A percentile compares a stretch with the other conserved stretches of the same genome.
Evolutionary conservation across 345 rosid genomes (phyloP).

Genomic region (Jatropha curcas): DNA sequence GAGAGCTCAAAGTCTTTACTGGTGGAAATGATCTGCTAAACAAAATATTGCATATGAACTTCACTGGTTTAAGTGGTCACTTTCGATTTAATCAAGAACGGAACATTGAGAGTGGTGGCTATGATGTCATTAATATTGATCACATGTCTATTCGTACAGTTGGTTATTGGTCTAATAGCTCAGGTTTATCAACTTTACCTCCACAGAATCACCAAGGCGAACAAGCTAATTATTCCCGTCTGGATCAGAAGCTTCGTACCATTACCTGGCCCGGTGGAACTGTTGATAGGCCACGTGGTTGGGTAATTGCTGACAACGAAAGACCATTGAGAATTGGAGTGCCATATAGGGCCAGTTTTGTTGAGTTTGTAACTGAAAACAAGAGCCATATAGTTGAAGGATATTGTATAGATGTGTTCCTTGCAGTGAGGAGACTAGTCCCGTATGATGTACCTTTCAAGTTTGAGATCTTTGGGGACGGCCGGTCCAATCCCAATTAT

Average conservation of each 20-base stretch:
- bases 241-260: slow-evolving; percentile 47
- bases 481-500: slow-evolving; percentile 64
- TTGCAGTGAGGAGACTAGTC: slow-evolving; percentile 59
- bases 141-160: slow-evolving; percentile 43
- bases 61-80: slow-evolving; percentile 73
- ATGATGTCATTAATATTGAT: slow-evolving; percentile 71
- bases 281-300: slow-evolving; percentile 70
- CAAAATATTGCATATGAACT: slow-evolving; percentile 57
- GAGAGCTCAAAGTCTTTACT: slow-evolving; percentile 56
- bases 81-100: slow-evolving; percentile 55
- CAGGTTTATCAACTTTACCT: slow-evolving; percentile 55
- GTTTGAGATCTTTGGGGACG: slow-evolving; percentile 66
- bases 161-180: slow-evolving; percentile 66
- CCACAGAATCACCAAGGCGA: slow-evolving; percentile 39
- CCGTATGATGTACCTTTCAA: slow-evolving; percentile 74
- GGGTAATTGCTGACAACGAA: slow-evolving; percentile 65
- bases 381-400: slow-evolving; percentile 55
- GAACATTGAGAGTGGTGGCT: slow-evolving; percentile 49
- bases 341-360: slow-evolving; percentile 78
- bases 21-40: slow-evolving; percentile 51
- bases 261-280: slow-evolving; percentile 88
- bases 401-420: slow-evolving; percentile 76
- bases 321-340: slow-evolving; percentile 73
- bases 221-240: slow-evolving; percentile 24
- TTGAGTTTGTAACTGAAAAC: slow-evolving; percentile 62